phyloP scores from a whole-genome alignment of 371 early-diverging fungal genomes.

The Dichotomocladium elegans region DNA sequence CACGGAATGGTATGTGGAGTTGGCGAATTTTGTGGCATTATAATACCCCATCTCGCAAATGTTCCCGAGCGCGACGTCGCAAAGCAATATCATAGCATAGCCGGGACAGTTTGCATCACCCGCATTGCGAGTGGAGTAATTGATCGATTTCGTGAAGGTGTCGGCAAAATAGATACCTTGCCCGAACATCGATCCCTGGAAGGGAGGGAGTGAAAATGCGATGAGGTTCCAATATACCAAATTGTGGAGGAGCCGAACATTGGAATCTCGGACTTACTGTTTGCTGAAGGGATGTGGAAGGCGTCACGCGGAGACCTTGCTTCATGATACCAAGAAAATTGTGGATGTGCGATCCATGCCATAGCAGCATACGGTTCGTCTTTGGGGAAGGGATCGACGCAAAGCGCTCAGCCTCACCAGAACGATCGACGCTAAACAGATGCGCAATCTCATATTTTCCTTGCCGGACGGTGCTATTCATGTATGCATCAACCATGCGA shows the following conservation, averaged over 20 bases:
- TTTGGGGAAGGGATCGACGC: conserved; percentile 16
- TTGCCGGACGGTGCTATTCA: conserved; percentile 23
- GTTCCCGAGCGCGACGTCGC: conserved; percentile 58
- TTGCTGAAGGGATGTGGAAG: too few relatives aligned
- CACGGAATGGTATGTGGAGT: conserved; percentile 20
- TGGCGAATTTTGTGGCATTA: neutral
- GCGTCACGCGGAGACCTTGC: conserved; percentile 39
- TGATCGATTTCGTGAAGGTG: conserved; percentile 43
- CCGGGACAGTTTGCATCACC: conserved; percentile 4
- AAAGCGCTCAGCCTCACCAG: conserved; percentile 23
- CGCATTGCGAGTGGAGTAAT: conserved; percentile 18
- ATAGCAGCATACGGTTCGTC: conserved; percentile 37
- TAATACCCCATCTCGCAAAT: conserved; percentile 15
- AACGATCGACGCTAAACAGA: conserved; percentile 28
- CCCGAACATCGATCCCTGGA: conserved; percentile 44
- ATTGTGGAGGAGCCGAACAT: too few relatives aligned
- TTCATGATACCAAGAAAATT: conserved; percentile 46
- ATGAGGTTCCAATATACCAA: too few relatives aligned
- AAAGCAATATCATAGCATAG: conserved; percentile 41
- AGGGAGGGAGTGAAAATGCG: too few relatives aligned
- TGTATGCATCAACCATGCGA: conserved; percentile 37
- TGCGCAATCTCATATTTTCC: conserved; percentile 33
- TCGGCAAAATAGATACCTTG: conserved; percentile 64
- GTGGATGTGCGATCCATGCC: conserved; percentile 48
- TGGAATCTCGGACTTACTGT: too few relatives aligned